Percentiles rank a stretch among this genome's conserved stretches.
phyloP scores from a whole-genome alignment of 345 rosid genomes.

The Conringia planisiliqua region DNA sequence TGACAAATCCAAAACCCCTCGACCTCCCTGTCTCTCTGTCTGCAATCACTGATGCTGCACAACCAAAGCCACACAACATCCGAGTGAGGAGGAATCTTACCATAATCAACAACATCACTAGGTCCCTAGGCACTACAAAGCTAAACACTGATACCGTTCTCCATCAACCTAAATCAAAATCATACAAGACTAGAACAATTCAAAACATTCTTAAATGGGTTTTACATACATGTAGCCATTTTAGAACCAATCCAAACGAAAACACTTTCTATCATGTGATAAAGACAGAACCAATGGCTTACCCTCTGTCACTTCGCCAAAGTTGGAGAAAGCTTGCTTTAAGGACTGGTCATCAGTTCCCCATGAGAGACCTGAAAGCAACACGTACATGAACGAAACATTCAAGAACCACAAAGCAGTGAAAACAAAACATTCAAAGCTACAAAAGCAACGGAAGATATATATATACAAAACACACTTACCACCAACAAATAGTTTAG shows the following conservation, averaged over 20 bases:
- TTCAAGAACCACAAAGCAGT: neutral
- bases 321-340: conserved; percentile 42
- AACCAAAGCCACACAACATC: neutral
- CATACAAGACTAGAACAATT: neutral
- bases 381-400: neutral
- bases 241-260: neutral
- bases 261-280: neutral
- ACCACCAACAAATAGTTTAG: conserved; percentile 86
- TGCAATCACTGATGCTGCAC: conserved; percentile 46
- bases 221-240: neutral
- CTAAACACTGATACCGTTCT: neutral
- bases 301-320: conserved; percentile 51
- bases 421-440: neutral
- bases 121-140: neutral
- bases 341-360: conserved; percentile 46
- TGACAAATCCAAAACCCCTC: conserved; percentile 73
- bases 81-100: neutral
- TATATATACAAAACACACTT: neutral
- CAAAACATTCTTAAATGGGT: neutral
- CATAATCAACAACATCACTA: neutral
- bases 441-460: neutral
- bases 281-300: neutral
- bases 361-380: conserved; percentile 39
- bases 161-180: neutral
- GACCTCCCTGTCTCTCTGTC: conserved; percentile 71